Base-by-base conservation (phyloP, 2,329 filamentous ascomycete species). In the Pyrenophora seminiperda region DNA sequence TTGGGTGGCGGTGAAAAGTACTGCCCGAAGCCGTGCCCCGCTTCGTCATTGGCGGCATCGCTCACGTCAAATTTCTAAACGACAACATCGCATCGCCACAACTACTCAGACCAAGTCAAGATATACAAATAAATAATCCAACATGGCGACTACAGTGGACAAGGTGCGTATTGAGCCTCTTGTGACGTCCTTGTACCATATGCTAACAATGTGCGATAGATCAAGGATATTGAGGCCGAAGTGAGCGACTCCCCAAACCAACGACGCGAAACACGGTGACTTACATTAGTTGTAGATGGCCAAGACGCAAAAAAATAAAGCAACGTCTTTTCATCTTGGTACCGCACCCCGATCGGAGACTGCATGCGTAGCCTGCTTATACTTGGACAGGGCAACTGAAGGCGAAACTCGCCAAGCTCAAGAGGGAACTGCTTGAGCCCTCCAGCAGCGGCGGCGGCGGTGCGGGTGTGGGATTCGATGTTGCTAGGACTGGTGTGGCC, bases 381-480 rank as follows among this genome's bases (percentile, higher is more conserved):
- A 59, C 32, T 43, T 37, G 46, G 58, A 56, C 58, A 83, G 82
- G 83, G 68, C 93, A 97, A 78, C 80, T 99, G 64, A 99, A 99
- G 79, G 94, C 94, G 61, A 99, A 99, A 78, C 85, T 99, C 70
- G 93, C 94, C 39, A 99, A 99, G 80, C 82, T 99, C 68, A 97
- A 97, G 82, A 86, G 91, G 72, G 94, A 99, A 77, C 85, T 99
- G 41, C 82, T 99, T 62, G 96, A 90, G 33, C 94, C 94, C 6
- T 81, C 82, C 15, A 82, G 85, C 32, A 89, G 92, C 41, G 91
- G 92, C 49, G 92, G 93, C 47, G 92, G 89, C 49, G 91, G 86
- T 57, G 24, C 24, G 9, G 90, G 89, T 72, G 82, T 88, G 54
- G 94, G 94, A 50, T 99, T 99, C 81, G 94, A 99, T 79, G 94